Evolutionary conservation across 495 filamentous ascomycete species (phyloP), one percentile per base, ranked within the genome.

Genomic region (Neurospora sp.): DNA sequence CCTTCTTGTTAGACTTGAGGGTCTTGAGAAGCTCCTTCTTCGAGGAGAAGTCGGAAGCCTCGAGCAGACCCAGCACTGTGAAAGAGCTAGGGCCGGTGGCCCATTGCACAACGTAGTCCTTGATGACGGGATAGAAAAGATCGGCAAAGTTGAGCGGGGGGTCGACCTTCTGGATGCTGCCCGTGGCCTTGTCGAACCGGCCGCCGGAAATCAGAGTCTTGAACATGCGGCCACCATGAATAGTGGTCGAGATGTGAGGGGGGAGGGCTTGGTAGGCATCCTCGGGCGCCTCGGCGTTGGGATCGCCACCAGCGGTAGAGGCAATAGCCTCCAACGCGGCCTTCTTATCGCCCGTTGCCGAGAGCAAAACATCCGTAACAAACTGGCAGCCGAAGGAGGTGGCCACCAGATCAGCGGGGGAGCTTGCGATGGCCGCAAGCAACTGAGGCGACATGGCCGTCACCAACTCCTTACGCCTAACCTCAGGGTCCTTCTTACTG

Each of bases 191-290:
- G 82, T 97, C 93, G 80, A 91, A 99, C 35, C 87, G 89, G 11
- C 96, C 96, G 27, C 96, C 95, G 40, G 91, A 88, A 37, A 97
- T 92, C 2, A 99, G 86, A 0, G 90, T 90, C 82, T 97, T 98
- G 73, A 97, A 87, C 90, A 97, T 91, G 69, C 92, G 89, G n/a
- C 93, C 92, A 3, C 90, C 91, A 71, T 88, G 86, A 3, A 93
- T 83, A 0, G 86, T 86, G 70, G 84, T 81, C 35, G 86, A 87
- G 68, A 90, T 83, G 77, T 92, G 90, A 1, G 80, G 78, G 4
- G 73, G 75, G 39, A 73, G 73, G 12, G 71, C 70, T 53, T 71
- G 77, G 7, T 88, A 86, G 61, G 83, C 78, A 18, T 81, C 78
- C 48, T 78, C 81, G 10, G 83, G 78, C 46, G 76, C 73, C 1